phyloP scores from a whole-genome alignment of 140 eudicot species.

The Anethum foeniculum region DNA sequence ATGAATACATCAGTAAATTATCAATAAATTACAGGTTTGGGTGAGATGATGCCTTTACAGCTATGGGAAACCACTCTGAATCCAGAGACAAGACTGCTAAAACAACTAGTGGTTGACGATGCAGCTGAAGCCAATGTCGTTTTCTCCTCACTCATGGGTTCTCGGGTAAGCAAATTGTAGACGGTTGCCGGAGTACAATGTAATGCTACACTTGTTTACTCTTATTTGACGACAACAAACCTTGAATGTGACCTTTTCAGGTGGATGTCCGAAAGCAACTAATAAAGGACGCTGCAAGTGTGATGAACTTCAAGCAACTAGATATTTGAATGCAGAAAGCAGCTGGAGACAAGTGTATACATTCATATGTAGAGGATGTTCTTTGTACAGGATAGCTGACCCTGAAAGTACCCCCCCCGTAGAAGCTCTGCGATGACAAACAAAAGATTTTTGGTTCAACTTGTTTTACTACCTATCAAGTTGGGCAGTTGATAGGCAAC shows the following conservation, averaged over 20 bases:
- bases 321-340: slow-evolving; percentile 43
- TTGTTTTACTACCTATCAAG: not conserved
- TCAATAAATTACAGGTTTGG: slow-evolving; percentile 54
- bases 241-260: slow-evolving; percentile 23
- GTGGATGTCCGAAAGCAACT: slow-evolving; percentile 85
- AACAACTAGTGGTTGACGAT: slow-evolving; percentile 82
- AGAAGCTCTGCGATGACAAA: not conserved
- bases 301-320: slow-evolving; percentile 55
- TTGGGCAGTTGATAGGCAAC: not conserved
- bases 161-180: slow-evolving; percentile 48
- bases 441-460: not conserved
- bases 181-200: not conserved
- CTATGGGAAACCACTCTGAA: slow-evolving; percentile 94
- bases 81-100: slow-evolving; percentile 74
- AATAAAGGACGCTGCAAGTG: slow-evolving; percentile 46
- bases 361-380: slow-evolving; percentile 1
- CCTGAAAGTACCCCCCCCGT: not conserved
- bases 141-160: slow-evolving; percentile 94
- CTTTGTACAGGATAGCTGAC: not conserved
- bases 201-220: not conserved
- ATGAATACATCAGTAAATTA: not conserved
- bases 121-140: slow-evolving; percentile 84
- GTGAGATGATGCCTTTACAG: slow-evolving; percentile 97
- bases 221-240: too few species aligned
- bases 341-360: slow-evolving; percentile 1